A percentile compares a stretch with the other conserved stretches of the same genome.
These are phyloP conservation scores for Aspergillus egyptiacus DNA, from an alignment of 495 filamentous ascomycete species.

Conservation along the genomic window DNA sequence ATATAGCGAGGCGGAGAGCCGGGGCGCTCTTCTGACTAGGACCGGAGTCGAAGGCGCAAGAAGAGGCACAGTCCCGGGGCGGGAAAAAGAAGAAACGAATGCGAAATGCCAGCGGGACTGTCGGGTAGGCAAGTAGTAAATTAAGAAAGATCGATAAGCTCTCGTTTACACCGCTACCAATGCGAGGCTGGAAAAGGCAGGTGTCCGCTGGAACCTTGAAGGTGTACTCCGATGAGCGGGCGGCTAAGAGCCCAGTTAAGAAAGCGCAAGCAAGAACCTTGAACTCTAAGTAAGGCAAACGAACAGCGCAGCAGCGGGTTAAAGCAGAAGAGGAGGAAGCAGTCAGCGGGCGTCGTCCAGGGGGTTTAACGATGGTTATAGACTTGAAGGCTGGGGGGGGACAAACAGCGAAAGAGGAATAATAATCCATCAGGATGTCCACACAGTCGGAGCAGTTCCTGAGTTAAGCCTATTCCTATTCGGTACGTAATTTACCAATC, in stretches of 20 bases:
- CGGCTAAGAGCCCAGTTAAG: slow-evolving; percentile 18
- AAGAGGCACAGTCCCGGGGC: not conserved
- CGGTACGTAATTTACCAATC: slow-evolving; percentile 21
- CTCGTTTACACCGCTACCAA: slow-evolving; percentile 6
- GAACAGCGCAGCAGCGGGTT: not conserved
- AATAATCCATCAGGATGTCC: slow-evolving; percentile 4
- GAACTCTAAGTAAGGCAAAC: too few species aligned
- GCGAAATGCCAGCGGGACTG: not conserved
- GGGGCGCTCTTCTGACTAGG: not conserved
- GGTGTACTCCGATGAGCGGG: slow-evolving; percentile 17
- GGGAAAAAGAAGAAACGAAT: slow-evolving; percentile 1
- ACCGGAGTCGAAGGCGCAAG: slow-evolving; percentile 1
- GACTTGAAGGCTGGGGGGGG: slow-evolving; percentile 3
- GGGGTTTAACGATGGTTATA: not conserved
- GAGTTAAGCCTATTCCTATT: not conserved
- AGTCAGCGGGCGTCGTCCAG: slow-evolving; percentile 7
- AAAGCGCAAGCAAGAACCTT: not conserved
- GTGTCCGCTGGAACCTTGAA: slow-evolving; percentile 7
- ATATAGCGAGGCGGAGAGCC: not conserved
- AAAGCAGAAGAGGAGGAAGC: not conserved
- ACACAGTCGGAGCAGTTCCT: slow-evolving; percentile 6
- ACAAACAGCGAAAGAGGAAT: slow-evolving; percentile 8
- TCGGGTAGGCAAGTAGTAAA: not conserved
- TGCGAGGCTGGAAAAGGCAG: slow-evolving; percentile 1
- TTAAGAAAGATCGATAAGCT: slow-evolving; percentile 6